A percentile compares a stretch with the other conserved stretches of the same genome.
Conservation (phyloP, 148 eudicot species). For the Silene conica region DNA sequence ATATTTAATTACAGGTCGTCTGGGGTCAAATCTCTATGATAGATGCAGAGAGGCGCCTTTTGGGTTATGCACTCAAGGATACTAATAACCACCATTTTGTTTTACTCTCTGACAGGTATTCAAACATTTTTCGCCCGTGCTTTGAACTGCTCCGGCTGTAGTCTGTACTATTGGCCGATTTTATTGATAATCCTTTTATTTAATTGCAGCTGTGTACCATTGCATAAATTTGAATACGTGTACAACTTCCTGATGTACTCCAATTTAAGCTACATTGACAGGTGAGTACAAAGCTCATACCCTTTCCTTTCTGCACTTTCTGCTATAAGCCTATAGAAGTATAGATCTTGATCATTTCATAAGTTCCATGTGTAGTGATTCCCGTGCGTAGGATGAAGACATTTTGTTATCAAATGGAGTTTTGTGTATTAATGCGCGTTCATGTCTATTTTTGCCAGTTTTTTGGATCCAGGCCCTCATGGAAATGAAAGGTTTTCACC, state of each 20-base stretch:
- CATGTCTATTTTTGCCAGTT: conserved; percentile 42
- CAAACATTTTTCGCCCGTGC: conserved; percentile 1
- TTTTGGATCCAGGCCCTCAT: conserved; percentile 95
- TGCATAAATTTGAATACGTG: conserved; percentile 77
- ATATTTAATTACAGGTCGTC: conserved; percentile 52
- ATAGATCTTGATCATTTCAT: too few species aligned
- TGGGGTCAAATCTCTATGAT: conserved; percentile 99
- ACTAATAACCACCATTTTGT: conserved; percentile 89
- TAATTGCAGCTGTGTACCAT: conserved; percentile 82
- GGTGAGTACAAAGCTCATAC: conserved; percentile 38
- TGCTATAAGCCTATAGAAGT: too few species aligned
- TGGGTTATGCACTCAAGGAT: conserved; percentile 84
- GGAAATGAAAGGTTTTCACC: conserved; percentile 85
- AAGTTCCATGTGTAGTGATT: neutral
- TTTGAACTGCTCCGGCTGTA: neutral
- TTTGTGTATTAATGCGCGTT: neutral
- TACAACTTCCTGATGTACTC: conserved; percentile 82
- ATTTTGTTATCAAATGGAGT: neutral
- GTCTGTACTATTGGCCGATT: neutral
- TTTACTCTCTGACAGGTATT: conserved; percentile 92
- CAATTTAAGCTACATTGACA: conserved; percentile 85
- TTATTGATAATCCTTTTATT: conserved; percentile 18
- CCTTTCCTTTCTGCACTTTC: neutral
- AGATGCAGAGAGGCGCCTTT: conserved; percentile 89
- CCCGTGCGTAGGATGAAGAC: neutral